Base-by-base conservation (phyloP, 202 grass and related monocot species). In the Zoysia matrella region DNA sequence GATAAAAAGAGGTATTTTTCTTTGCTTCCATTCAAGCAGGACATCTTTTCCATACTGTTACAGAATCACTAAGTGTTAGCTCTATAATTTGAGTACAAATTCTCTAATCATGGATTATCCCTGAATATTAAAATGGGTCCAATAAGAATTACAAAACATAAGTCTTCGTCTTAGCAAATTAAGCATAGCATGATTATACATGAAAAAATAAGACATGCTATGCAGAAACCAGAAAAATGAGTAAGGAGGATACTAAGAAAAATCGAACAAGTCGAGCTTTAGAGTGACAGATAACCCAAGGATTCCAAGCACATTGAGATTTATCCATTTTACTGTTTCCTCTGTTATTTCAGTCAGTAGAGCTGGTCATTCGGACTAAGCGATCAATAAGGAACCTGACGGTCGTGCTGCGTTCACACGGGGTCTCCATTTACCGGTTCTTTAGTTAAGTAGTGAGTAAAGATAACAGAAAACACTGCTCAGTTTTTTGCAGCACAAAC, bases 181-280 rank as follows among this genome's bases (percentile, higher is more conserved):
- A 65, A 60, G 68, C 15, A 15, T 49, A 58, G 5, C 39, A 72
- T 47, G 52, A 41, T 63, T 80, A 71, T 84, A 73, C 41, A 79
- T 22, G 65, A 4, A 8, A 73, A 22, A 12, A 22, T 5, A 51
- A 73, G 12, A 54, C 44, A 61, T 65, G 52, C 2, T 42, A 66
- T 3, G n/a, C 8, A 65, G 45, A 78, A 18, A 13, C 63, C 36
- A 70, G 39, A 75, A 57, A 8, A 58, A 18, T 2, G 30, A 65
- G 58, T 71, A 66, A 76, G 60, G 22, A 60, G 14, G 43, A 60
- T 52, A 67, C 66, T 43, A 57, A 58, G 57, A 0, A 16, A 84
- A 70, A 56, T 75, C 65, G 5, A 83, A 80, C 2, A 65, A 77
- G 48, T 36, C 30, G 30, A 36, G 30, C 30, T 36, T 36, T 36